Evolutionary conservation across 2,329 filamentous ascomycete genomes (phyloP), one percentile per base, ranked within the genome.

Genomic region (Orbilia ellipsospora): DNA sequence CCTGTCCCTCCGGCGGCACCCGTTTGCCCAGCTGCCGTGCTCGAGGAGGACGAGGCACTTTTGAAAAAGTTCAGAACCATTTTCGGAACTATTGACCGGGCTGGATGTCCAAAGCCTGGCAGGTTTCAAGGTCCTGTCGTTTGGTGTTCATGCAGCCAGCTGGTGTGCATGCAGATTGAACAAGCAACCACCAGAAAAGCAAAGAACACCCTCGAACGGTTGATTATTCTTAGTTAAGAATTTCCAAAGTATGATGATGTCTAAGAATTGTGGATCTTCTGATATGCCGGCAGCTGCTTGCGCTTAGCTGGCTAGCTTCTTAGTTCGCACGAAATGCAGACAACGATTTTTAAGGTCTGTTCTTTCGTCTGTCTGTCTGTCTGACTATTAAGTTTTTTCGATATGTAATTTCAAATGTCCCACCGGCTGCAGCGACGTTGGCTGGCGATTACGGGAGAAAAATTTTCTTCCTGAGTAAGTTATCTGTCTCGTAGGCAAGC

Each of bases 11-110:
- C 44, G 62, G 50, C 55, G 48, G 60, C 54, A 54, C 50, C 68
- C 63, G 67, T 44, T 44, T 54, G 40, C 16, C 54, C 68, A 55
- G 68, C 40, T 59, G 68, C 48, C 50, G 52, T 54, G 40, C 63
- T 60, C 23, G 57, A 44, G 45, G 51, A 59, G 23, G 72, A 75
- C 64, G 72, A 75, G 72, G 72, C 62, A 65, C 72, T 75, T 69
- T 69, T 75, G 64, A 75, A 75, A 60, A 75, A 75, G 52, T 56
- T 28, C 13, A 75, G 72, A n/a, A 75, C 72, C 72, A 75, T 75
- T 74, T 67, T 74, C 56, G 70, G 70, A 74, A 63, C 57, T 55
- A 44, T 63, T 44, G 57, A 70, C 66, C 66, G 50, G 57, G 66
- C 66, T 70, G 20, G 65, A 52, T 12, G 59, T 23, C 45, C 64